Conservation (phyloP, 1,284 basidiomycete species). For the Earliella scabrosa region DNA sequence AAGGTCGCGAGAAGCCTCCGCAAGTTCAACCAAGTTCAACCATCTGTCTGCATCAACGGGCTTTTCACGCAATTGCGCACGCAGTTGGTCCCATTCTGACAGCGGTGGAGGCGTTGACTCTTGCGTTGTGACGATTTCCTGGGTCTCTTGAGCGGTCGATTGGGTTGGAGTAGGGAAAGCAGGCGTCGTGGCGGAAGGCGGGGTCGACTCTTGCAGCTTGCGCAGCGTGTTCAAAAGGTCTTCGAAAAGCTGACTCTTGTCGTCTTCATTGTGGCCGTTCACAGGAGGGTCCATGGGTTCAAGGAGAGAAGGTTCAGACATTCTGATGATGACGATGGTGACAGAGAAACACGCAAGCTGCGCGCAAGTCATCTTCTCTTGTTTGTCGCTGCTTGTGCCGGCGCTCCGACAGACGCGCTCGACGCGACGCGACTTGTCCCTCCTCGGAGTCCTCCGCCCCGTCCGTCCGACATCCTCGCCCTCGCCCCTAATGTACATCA, state of each 20-base stretch:
- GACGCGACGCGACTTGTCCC: background rate
- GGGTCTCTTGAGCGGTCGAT: conserved; percentile 29
- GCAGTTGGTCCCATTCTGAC: conserved; percentile 55
- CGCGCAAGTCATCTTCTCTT: background rate
- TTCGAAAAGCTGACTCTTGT: conserved; percentile 43
- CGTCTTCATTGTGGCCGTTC: conserved; percentile 18
- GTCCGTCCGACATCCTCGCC: background rate
- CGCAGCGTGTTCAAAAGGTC: conserved; percentile 46
- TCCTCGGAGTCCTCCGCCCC: no score
- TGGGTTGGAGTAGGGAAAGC: conserved; percentile 26
- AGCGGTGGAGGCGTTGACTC: conserved; percentile 29
- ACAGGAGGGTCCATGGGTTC: conserved; percentile 8
- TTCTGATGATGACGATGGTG: conserved; percentile 13
- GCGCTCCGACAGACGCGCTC: background rate
- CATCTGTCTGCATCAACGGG: conserved; percentile 71
- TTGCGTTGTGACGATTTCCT: conserved; percentile 19
- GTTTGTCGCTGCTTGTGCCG: conserved; percentile 12
- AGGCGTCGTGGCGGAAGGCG: conserved; percentile 3
- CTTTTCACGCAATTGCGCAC: conserved; percentile 50
- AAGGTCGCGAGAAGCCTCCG: conserved; percentile 69
- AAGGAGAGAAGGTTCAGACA: conserved; percentile 26
- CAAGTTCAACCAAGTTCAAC: conserved; percentile 68
- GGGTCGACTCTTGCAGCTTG: conserved; percentile 30
- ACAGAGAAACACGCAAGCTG: background rate
- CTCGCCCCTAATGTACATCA: background rate